Percentiles rank a stretch among this genome's conserved stretches.
Evolutionary conservation across 1,284 basidiomycete species (phyloP).

Genomic region (Puccinia coronata): DNA sequence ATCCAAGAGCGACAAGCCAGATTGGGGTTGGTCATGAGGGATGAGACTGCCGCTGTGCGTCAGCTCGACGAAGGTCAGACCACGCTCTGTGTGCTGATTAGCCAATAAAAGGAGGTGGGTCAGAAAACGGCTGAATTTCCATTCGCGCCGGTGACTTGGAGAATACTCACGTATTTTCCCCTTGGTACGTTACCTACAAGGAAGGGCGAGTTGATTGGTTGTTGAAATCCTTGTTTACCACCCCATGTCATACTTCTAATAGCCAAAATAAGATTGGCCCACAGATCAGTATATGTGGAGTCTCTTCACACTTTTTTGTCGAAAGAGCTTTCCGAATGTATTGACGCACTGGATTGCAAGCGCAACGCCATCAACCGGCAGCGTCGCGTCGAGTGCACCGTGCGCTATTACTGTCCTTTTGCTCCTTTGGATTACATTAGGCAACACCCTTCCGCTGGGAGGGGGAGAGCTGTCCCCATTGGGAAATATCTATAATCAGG

Average conservation of each 20-base stretch:
- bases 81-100: constrained; percentile 15
- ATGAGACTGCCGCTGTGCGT: constrained; percentile 54
- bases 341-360: constrained; percentile 24
- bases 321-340: background rate
- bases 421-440: constrained; percentile 37
- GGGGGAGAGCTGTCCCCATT: constrained; percentile 25
- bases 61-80: constrained; percentile 29
- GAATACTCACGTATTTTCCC: constrained; percentile 17
- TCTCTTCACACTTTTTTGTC: background rate
- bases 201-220: constrained; percentile 50
- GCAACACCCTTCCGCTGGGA: constrained; percentile 9
- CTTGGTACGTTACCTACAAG: constrained; percentile 45
- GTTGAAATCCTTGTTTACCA: constrained; percentile 56
- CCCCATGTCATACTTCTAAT: constrained; percentile 57
- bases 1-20: constrained; percentile 54
- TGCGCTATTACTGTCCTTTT: constrained; percentile 40
- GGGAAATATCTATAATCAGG: constrained; percentile 11
- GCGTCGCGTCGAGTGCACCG: constrained; percentile 19
- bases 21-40: constrained; percentile 55
- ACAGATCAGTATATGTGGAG: constrained; percentile 32
- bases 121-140: background rate
- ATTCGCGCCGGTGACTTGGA: background rate
- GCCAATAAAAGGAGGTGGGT: background rate
- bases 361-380: background rate
- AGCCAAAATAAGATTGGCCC: background rate